Conservation (phyloP, 805 yeast species). For the Isabelozyma rhagii region DNA sequence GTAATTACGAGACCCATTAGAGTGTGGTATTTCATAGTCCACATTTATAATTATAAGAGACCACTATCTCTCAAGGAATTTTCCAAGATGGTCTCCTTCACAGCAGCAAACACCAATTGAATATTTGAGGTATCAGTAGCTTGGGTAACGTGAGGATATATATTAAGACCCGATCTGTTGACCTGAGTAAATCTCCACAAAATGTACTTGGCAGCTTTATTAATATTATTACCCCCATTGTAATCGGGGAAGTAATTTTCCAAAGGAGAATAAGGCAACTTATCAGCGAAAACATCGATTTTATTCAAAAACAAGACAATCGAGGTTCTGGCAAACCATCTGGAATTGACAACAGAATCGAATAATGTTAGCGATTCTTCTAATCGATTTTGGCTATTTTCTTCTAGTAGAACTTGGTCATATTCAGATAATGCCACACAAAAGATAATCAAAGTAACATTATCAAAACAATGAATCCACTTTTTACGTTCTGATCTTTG, state of each 20-base stretch:
- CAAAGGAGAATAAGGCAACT: slow-evolving; percentile 75
- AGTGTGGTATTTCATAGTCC: background rate
- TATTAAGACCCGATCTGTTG: slow-evolving; percentile 75
- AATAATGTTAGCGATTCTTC: slow-evolving; percentile 81
- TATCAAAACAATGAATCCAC: slow-evolving; percentile 97
- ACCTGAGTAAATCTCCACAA: slow-evolving; percentile 86
- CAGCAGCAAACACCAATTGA: slow-evolving; percentile 80
- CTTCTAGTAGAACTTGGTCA: slow-evolving; percentile 82
- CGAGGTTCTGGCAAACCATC: slow-evolving; percentile 89
- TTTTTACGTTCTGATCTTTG: slow-evolving; percentile 94
- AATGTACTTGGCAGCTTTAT: slow-evolving; percentile 88
- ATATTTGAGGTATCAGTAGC: slow-evolving; percentile 93
- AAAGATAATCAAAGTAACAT: slow-evolving; percentile 83
- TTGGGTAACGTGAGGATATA: slow-evolving; percentile 90
- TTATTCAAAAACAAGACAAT: slow-evolving; percentile 84
- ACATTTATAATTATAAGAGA: slow-evolving; percentile 36
- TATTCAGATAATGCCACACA: slow-evolving; percentile 91
- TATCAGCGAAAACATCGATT: slow-evolving; percentile 86
- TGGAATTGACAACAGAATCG: slow-evolving; percentile 86
- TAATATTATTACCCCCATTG: slow-evolving; percentile 84
- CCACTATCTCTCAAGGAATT: slow-evolving; percentile 77
- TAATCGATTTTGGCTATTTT: slow-evolving; percentile 68
- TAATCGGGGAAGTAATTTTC: slow-evolving; percentile 86
- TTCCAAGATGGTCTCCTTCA: slow-evolving; percentile 74
- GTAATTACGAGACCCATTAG: too few species aligned